Evolutionary conservation across 2,329 filamentous ascomycete genomes (phyloP).

Genomic region (Grosmannia penicillata): DNA sequence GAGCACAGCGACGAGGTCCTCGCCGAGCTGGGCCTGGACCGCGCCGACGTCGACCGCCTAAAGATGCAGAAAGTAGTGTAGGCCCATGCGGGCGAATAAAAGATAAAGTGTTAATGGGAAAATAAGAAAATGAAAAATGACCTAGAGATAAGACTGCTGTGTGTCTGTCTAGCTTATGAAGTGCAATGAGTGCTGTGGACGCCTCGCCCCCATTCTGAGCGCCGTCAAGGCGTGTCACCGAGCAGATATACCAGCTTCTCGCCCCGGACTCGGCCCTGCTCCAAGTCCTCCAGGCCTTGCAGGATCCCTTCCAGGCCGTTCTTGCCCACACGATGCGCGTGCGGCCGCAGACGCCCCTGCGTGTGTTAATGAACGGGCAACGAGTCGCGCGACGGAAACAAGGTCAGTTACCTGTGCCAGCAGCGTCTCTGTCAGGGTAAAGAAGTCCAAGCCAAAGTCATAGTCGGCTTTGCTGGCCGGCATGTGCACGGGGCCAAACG

Average conservation of each 20-base stretch:
- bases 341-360: conserved; percentile 8
- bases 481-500: background rate
- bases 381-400: background rate
- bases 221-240: conserved; percentile 15
- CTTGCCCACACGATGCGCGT: conserved; percentile 11
- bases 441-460: conserved; percentile 4
- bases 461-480: conserved; percentile 3
- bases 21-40: too few species aligned
- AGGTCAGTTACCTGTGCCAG: conserved; percentile 13
- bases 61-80: too few species aligned
- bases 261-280: conserved; percentile 18
- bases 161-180: too few species aligned
- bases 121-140: too few species aligned
- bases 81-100: too few species aligned
- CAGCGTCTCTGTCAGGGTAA: conserved; percentile 13
- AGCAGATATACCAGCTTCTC: conserved; percentile 21
- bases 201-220: too few species aligned
- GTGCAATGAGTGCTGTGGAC: too few species aligned
- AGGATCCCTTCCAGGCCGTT: conserved; percentile 15
- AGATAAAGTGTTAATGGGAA: too few species aligned
- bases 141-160: too few species aligned
- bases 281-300: conserved; percentile 14
- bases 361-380: background rate
- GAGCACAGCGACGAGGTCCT: too few species aligned
- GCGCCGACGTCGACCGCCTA: too few species aligned